Evolutionary conservation across 2,329 filamentous ascomycete species (phyloP).

Genomic region (Alternaria postmessia): DNA sequence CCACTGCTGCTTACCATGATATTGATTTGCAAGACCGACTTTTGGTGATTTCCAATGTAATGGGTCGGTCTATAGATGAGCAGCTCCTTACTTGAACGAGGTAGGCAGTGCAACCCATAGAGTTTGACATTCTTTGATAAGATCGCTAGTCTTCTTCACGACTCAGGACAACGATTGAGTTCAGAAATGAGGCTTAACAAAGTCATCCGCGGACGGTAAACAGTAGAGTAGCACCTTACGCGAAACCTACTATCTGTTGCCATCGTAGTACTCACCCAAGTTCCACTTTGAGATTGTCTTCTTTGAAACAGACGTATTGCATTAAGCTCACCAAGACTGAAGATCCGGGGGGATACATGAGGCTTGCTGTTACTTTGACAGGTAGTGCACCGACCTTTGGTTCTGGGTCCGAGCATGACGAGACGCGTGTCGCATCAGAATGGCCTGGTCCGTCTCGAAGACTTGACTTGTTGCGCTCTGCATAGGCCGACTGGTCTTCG

Average conservation of each 20-base stretch:
- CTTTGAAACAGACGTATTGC: neutral
- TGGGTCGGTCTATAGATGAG: neutral
- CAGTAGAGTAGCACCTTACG: neutral
- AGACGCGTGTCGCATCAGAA: constrained; percentile 12
- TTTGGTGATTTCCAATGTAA: neutral
- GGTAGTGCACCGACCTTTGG: neutral
- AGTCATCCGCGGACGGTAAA: neutral
- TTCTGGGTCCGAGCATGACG: neutral
- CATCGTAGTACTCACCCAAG: neutral
- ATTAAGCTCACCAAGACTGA: constrained; percentile 2
- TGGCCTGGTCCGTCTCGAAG: neutral
- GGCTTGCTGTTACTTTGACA: constrained; percentile 2
- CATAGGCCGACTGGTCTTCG: neutral
- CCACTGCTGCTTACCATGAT: neutral
- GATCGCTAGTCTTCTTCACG: neutral
- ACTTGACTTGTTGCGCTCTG: neutral
- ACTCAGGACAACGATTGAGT: neutral
- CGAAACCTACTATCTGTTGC: neutral
- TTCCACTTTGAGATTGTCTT: neutral
- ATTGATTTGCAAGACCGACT: neutral
- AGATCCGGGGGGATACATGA: neutral
- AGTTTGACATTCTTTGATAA: neutral
- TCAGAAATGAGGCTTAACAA: neutral
- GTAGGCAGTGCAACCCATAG: neutral
- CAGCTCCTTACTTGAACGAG: neutral